Percentiles rank a stretch among this genome's conserved stretches.
Evolutionary conservation across 2,329 filamentous ascomycete genomes (phyloP).

Genomic region (Sphaceloma murrayae): DNA sequence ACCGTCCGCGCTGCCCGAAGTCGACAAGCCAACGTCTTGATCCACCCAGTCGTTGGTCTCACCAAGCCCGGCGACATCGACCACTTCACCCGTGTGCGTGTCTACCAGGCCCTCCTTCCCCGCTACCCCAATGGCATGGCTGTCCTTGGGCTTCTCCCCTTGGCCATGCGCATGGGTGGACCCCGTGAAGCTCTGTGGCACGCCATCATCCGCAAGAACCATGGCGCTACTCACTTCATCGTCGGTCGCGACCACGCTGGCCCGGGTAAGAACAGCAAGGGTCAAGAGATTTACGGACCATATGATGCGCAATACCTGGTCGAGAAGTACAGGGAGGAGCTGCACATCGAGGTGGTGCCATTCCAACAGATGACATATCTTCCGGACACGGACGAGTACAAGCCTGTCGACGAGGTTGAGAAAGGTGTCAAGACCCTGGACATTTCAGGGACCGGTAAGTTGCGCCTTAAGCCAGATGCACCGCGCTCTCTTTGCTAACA

Average conservation of each 20-base stretch:
- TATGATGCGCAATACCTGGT: slow-evolving; percentile 96
- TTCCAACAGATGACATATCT: slow-evolving; percentile 99
- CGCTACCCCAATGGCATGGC: slow-evolving; percentile 99
- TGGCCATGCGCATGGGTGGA: slow-evolving; percentile 99
- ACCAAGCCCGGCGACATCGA: slow-evolving; percentile 99
- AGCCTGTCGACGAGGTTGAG: slow-evolving; percentile 80
- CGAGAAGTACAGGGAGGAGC: slow-evolving; percentile 91
- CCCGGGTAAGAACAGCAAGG: slow-evolving; percentile 95
- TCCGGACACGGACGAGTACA: slow-evolving; percentile 93
- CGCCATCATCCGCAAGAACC: slow-evolving; percentile 99
- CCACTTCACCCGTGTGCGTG: slow-evolving; percentile 97
- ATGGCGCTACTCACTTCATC: slow-evolving; percentile 98
- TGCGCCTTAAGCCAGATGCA: neutral
- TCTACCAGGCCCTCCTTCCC: slow-evolving; percentile 93
- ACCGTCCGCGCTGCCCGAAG: slow-evolving; percentile 93
- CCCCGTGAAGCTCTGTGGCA: slow-evolving; percentile 99
- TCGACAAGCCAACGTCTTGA: slow-evolving; percentile 95
- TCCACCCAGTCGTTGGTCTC: slow-evolving; percentile 95
- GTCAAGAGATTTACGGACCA: slow-evolving; percentile 92
- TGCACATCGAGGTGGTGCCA: slow-evolving; percentile 96
- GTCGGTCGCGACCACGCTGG: slow-evolving; percentile 97
- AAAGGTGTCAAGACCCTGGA: slow-evolving; percentile 65
- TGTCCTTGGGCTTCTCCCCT: slow-evolving; percentile 81
- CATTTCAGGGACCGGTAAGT: slow-evolving; percentile 41
- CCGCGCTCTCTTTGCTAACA: neutral